These are phyloP conservation scores for Tetradesmus obliquus DNA, from an alignment of 139 green algal genomes.

Conservation along the genomic window DNA sequence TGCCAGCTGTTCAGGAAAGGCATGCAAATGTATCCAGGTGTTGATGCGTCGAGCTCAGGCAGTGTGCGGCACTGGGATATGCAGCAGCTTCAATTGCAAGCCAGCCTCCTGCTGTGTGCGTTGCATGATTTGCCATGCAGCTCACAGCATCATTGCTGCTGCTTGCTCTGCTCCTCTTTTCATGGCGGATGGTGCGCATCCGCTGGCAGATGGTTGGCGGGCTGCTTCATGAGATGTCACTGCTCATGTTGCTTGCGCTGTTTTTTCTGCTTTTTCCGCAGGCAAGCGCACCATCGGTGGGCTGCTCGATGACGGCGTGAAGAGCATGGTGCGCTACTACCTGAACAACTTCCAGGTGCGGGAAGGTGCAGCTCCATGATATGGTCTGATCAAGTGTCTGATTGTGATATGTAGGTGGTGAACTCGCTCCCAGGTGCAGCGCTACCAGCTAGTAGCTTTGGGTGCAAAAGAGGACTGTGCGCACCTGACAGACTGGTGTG, in stretches of 20 bases:
- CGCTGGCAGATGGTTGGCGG: too few species aligned
- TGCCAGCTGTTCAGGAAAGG: too few species aligned
- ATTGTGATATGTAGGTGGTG: constrained; percentile 79
- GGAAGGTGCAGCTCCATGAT: constrained; percentile 53
- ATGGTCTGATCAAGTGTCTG: constrained; percentile 65
- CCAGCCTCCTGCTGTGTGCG: too few species aligned
- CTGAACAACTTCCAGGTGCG: constrained; percentile 89
- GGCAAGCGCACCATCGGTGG: constrained; percentile 85
- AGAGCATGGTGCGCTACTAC: constrained; percentile 85
- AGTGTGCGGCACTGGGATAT: too few species aligned
- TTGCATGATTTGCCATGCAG: too few species aligned
- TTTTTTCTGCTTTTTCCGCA: background rate
- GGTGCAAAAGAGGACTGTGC: background rate
- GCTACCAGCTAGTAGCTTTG: background rate
- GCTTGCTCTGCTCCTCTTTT: too few species aligned
- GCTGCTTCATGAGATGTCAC: too few species aligned
- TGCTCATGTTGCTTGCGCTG: background rate
- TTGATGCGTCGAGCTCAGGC: too few species aligned
- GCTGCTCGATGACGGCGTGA: constrained; percentile 87
- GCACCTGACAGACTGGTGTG: background rate
- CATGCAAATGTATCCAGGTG: too few species aligned
- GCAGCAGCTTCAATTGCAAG: too few species aligned
- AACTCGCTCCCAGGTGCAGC: constrained; percentile 44
- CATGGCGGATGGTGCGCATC: too few species aligned
- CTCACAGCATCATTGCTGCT: too few species aligned